Evolutionary conservation across 2,329 filamentous ascomycete genomes (phyloP).

Genomic region (Pseudogymnoascus sp.): DNA sequence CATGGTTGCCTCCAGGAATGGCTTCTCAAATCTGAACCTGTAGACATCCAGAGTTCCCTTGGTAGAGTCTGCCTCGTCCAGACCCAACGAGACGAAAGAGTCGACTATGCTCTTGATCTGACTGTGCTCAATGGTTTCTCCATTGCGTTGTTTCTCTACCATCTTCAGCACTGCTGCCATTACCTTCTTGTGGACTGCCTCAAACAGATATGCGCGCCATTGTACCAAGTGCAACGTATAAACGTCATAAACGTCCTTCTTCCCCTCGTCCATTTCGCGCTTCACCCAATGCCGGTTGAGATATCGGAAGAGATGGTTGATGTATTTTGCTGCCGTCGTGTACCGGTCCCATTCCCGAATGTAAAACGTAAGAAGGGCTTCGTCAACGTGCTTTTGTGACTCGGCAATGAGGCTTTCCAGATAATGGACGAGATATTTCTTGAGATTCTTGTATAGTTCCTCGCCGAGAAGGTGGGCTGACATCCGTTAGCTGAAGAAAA

Average conservation of each 20-base stretch:
- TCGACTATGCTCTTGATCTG: slow-evolving; percentile 97
- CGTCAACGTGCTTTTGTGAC: slow-evolving; percentile 76
- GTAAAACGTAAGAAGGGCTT: slow-evolving; percentile 85
- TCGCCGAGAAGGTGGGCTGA: slow-evolving; percentile 88
- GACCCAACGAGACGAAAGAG: slow-evolving; percentile 87
- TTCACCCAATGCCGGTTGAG: slow-evolving; percentile 99
- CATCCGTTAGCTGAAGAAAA: slow-evolving; percentile 17
- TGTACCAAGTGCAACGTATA: slow-evolving; percentile 94
- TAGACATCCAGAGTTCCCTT: slow-evolving; percentile 97
- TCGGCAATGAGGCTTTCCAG: slow-evolving; percentile 61
- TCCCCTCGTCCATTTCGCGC: slow-evolving; percentile 95
- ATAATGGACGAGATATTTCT: slow-evolving; percentile 74
- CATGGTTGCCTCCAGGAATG: slow-evolving; percentile 79
- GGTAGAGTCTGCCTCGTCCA: slow-evolving; percentile 86
- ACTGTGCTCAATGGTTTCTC: slow-evolving; percentile 93
- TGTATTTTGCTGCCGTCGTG: slow-evolving; percentile 91
- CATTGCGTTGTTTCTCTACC: slow-evolving; percentile 93
- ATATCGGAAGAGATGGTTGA: slow-evolving; percentile 94
- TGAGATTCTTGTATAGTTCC: slow-evolving; percentile 88
- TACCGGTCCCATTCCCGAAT: slow-evolving; percentile 96
- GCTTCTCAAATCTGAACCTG: slow-evolving; percentile 82
- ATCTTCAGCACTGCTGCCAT: slow-evolving; percentile 93
- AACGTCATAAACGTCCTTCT: slow-evolving; percentile 96
- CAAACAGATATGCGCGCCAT: slow-evolving; percentile 90
- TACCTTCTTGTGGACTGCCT: slow-evolving; percentile 73